These are phyloP conservation scores for Bryopsis sp. DNA, from an alignment of 139 green algal species.

Conservation along the genomic window DNA sequence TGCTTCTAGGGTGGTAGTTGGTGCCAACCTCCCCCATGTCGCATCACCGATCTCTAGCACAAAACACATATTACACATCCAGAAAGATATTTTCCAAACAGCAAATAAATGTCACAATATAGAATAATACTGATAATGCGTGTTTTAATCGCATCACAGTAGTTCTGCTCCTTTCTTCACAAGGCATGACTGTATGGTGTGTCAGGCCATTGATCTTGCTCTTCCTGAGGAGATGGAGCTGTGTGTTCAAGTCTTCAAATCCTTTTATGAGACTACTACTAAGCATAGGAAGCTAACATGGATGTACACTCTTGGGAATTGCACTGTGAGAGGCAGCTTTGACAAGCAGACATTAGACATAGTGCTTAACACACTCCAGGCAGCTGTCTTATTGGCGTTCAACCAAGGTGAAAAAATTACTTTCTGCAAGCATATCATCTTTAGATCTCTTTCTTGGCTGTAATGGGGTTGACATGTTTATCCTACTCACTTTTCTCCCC, in stretches of 20 bases:
- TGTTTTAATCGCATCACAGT: no score
- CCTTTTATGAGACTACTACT: constrained; percentile 65
- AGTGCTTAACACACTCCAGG: constrained; percentile 72
- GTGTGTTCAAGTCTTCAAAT: constrained; percentile 44
- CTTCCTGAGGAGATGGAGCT: constrained; percentile 85
- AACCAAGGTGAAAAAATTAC: constrained; percentile 63
- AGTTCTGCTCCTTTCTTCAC: background rate
- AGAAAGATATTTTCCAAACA: no score
- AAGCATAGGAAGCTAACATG: constrained; percentile 88
- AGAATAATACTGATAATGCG: no score
- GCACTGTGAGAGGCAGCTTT: constrained; percentile 77
- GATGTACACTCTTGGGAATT: constrained; percentile 84
- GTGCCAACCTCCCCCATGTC: no score
- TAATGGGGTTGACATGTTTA: no score
- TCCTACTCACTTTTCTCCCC: background rate
- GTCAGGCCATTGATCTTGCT: constrained; percentile 67
- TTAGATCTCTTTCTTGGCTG: no score
- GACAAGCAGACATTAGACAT: constrained; percentile 79
- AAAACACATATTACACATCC: no score
- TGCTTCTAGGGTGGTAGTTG: no score
- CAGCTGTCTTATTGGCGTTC: constrained; percentile 81
- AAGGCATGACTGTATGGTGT: background rate
- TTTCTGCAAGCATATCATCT: no score
- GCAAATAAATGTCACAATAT: no score
- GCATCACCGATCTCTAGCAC: no score